Percentiles rank a stretch among this genome's conserved stretches.
These are phyloP conservation scores for Coniochaeta sp. DNA, from an alignment of 2,329 filamentous ascomycete genomes.

Conservation along the genomic window DNA sequence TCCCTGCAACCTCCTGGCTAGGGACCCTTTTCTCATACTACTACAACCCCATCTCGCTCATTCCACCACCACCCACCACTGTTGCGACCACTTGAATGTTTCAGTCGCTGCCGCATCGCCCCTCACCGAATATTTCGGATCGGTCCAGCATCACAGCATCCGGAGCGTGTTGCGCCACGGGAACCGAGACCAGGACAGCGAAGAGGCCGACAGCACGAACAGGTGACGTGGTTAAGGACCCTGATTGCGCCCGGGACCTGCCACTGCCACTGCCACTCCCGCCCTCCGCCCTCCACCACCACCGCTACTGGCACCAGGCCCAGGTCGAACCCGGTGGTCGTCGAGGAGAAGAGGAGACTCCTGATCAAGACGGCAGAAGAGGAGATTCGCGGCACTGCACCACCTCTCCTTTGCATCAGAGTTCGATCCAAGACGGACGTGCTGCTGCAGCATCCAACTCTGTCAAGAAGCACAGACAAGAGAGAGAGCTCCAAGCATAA, in stretches of 20 bases:
- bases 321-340: too few relatives aligned
- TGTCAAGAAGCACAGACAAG: too few relatives aligned
- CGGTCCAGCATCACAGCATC: conserved; percentile 9
- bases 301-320: too few relatives aligned
- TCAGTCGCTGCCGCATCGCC: conserved; percentile 16
- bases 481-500: too few relatives aligned
- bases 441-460: neutral
- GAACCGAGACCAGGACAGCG: conserved; percentile 11
- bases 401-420: too few relatives aligned
- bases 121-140: conserved; percentile 17
- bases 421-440: too few relatives aligned
- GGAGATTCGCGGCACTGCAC: too few relatives aligned
- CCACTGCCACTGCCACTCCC: too few relatives aligned
- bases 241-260: neutral
- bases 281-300: too few relatives aligned
- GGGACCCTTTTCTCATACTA: neutral
- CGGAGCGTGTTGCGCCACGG: conserved; percentile 14
- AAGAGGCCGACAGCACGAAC: conserved; percentile 7
- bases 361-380: too few relatives aligned
- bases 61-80: neutral
- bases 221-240: conserved; percentile 3
- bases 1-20: conserved; percentile 9
- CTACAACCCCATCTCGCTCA: neutral
- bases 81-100: conserved; percentile 8
- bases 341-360: too few relatives aligned